Conservation (phyloP, 805 yeast genomes). For the Barnettozyma vustinii region DNA sequence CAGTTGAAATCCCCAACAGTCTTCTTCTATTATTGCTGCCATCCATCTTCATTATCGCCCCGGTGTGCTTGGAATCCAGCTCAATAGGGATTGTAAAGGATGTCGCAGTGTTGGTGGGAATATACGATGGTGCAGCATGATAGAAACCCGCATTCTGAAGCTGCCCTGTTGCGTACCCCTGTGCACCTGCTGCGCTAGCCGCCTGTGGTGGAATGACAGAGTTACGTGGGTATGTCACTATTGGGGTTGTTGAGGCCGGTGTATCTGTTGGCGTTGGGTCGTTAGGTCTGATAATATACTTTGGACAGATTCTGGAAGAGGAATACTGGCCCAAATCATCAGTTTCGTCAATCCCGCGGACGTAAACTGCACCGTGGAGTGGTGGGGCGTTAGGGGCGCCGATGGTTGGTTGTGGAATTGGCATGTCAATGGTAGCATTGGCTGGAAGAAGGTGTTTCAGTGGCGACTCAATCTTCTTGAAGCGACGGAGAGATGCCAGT, state of each 20-base stretch:
- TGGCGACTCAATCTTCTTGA: slow-evolving; percentile 80
- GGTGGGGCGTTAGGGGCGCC: slow-evolving; percentile 91
- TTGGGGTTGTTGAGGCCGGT: slow-evolving; percentile 8
- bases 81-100: slow-evolving; percentile 31
- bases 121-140: slow-evolving; percentile 24
- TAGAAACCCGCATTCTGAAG: slow-evolving; percentile 13
- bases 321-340: slow-evolving; percentile 81
- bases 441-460: slow-evolving; percentile 70
- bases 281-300: slow-evolving; percentile 38
- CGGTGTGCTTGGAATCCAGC: slow-evolving; percentile 11
- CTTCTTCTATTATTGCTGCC: slow-evolving; percentile 26
- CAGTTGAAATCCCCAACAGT: slow-evolving; percentile 16
- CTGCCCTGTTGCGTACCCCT: neutral
- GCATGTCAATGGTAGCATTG: slow-evolving; percentile 66
- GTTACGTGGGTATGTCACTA: slow-evolving; percentile 10
- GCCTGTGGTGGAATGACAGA: slow-evolving; percentile 4
- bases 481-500: slow-evolving; percentile 58
- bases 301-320: slow-evolving; percentile 41
- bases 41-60: slow-evolving; percentile 29
- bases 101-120: slow-evolving; percentile 22
- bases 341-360: slow-evolving; percentile 65
- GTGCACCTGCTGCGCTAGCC: slow-evolving; percentile 2
- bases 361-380: slow-evolving; percentile 84
- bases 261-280: slow-evolving; percentile 29
- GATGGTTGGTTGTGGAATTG: slow-evolving; percentile 75